Evolutionary conservation across 768 basidiomycete genomes (phyloP).

Genomic region (Auricularia sp.): DNA sequence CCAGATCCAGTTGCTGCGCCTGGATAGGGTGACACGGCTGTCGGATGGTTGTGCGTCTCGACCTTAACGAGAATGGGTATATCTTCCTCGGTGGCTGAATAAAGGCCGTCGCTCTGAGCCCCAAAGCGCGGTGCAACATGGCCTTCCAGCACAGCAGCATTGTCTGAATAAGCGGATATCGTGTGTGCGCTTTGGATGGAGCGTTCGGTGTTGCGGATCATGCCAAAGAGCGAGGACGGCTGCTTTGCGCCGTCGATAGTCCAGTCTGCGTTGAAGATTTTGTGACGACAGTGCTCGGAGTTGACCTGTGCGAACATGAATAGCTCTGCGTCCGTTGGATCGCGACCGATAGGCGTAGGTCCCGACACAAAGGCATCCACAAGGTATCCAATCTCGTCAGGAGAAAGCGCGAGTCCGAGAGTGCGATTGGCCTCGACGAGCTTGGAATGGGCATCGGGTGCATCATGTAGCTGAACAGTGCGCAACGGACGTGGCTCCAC

Average conservation of each 20-base stretch:
- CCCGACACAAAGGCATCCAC: constrained; percentile 80
- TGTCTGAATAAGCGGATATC: constrained; percentile 95
- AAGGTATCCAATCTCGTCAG: constrained; percentile 87
- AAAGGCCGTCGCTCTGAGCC: constrained; percentile 29
- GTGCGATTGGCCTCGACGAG: constrained; percentile 69
- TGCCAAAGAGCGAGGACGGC: constrained; percentile 77
- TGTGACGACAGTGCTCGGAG: constrained; percentile 99
- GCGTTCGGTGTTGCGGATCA: constrained; percentile 95
- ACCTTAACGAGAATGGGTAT: constrained; percentile 93
- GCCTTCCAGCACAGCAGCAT: constrained; percentile 89
- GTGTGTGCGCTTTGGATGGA: constrained; percentile 57
- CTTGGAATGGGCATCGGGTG: constrained; percentile 41
- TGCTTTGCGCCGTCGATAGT: constrained; percentile 61
- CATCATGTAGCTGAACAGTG: constrained; percentile 48
- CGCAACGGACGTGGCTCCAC: constrained; percentile 55
- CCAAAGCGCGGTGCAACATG: constrained; percentile 66
- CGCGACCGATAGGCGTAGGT: constrained; percentile 51
- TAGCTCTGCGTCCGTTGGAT: constrained; percentile 93
- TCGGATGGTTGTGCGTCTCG: constrained; percentile 98
- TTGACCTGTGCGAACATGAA: constrained; percentile 99
- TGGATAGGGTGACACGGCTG: constrained; percentile 94
- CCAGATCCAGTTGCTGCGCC: constrained; percentile 99
- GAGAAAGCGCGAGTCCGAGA: constrained; percentile 82
- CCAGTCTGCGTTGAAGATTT: constrained; percentile 99
- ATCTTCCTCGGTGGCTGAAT: constrained; percentile 50